A percentile compares a stretch with the other conserved stretches of the same genome.
These are phyloP conservation scores for Lathyrus sativus DNA, from an alignment of 306 rosid species.

Conservation along the genomic window DNA sequence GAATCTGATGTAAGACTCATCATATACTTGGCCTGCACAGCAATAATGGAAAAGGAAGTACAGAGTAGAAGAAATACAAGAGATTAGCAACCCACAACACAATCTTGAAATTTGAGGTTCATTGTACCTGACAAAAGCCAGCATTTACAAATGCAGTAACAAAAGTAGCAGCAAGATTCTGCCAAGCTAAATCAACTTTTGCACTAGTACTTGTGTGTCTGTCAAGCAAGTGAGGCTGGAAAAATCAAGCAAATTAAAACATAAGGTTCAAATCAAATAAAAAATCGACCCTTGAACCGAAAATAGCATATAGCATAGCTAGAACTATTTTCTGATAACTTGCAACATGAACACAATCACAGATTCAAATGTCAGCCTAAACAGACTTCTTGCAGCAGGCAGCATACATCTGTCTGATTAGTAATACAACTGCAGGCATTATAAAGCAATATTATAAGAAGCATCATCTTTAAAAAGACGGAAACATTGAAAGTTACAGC, in stretches of 20 bases:
- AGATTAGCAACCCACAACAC: constrained; percentile 5
- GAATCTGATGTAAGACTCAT: constrained; percentile 65
- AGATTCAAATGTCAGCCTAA: neutral
- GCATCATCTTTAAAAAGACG: too few relatives aligned
- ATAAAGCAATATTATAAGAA: too few relatives aligned
- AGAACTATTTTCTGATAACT: neutral
- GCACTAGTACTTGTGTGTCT: constrained; percentile 96
- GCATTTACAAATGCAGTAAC: constrained; percentile 99
- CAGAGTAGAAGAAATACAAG: neutral
- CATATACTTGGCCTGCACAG: constrained; percentile 84
- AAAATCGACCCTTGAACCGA: too few relatives aligned
- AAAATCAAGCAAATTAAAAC: constrained; percentile 24
- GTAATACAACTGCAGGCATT: too few relatives aligned
- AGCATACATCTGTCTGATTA: neutral
- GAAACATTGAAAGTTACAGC: too few relatives aligned
- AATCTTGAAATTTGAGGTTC: constrained; percentile 23
- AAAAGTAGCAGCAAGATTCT: constrained; percentile 96
- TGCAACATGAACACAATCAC: neutral
- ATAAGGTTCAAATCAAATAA: constrained; percentile 10
- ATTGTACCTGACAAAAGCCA: constrained; percentile 91
- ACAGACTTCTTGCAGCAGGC: neutral
- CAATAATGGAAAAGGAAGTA: constrained; percentile 17
- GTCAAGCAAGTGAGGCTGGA: constrained; percentile 92
- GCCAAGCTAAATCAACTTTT: constrained; percentile 93
- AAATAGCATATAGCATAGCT: constrained; percentile 1